phyloP scores from a whole-genome alignment of 768 basidiomycete species.

The Royoungia palumana region DNA sequence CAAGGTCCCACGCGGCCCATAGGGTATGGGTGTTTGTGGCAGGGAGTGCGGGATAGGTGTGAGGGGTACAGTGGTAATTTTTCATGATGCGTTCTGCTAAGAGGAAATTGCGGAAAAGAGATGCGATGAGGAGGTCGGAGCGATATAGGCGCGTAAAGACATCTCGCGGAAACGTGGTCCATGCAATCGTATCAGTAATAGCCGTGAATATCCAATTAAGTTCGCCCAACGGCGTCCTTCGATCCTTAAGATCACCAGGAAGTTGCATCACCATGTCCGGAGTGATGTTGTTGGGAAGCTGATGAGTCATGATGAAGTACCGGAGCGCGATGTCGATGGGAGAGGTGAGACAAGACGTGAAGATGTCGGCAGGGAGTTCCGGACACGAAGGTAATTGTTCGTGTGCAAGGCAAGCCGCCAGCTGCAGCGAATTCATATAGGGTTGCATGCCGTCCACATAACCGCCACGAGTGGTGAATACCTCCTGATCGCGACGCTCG shows the following conservation, averaged over 20 bases:
- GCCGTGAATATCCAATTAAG: constrained; percentile 99
- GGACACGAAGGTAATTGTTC: constrained; percentile 94
- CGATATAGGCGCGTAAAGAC: constrained; percentile 92
- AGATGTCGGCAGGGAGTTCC: constrained; percentile 94
- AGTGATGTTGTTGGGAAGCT: constrained; percentile 74
- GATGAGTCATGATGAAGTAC: constrained; percentile 88
- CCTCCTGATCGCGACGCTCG: constrained; percentile 68
- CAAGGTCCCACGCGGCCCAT: constrained; percentile 98
- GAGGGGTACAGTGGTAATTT: constrained; percentile 94
- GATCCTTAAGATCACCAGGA: constrained; percentile 94
- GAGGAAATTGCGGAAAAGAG: constrained; percentile 95
- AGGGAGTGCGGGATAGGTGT: constrained; percentile 87
- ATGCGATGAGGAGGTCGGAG: constrained; percentile 93
- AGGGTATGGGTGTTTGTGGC: constrained; percentile 95
- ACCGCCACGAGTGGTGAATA: constrained; percentile 54
- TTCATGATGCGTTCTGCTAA: constrained; percentile 98
- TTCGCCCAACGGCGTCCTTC: constrained; percentile 93
- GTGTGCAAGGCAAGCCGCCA: constrained; percentile 89
- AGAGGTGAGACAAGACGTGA: constrained; percentile 96
- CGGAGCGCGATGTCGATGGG: constrained; percentile 98
- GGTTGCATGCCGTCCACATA: constrained; percentile 61
- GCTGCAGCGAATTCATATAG: constrained; percentile 84
- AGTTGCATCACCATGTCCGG: constrained; percentile 92
- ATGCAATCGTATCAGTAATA: constrained; percentile 98
- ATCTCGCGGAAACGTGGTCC: constrained; percentile 94